Evolutionary conservation across 2,329 filamentous ascomycete species (phyloP), one percentile per base, ranked within the genome.

Genomic region (Aspergillus oerlinghausenensis): DNA sequence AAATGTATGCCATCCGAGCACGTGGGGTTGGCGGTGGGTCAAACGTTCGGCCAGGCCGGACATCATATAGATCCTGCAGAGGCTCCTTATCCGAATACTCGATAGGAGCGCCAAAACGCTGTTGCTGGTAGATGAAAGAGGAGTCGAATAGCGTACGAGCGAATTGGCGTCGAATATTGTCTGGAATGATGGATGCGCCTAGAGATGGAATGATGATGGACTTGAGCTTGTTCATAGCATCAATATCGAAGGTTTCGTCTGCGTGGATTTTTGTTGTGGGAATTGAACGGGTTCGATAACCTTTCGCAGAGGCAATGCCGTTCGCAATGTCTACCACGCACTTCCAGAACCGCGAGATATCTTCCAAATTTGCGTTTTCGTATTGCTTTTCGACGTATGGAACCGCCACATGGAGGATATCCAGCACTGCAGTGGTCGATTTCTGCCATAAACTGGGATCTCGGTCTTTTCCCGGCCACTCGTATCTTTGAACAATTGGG

Each of bases 221-320:
- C 49, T 83, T 79, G 0, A 97, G 77, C 50, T 82, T 80, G 29
- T 76, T 76, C 69, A 97, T 95, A 0, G 89, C 87, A 1, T 77
- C 67, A 19, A 96, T 88, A 69, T 99, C 94, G 66, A 95, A 95
- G 1, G 79, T 73, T 73, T 97, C 87, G 66, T 99, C 93, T 8
- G 80, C 78, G 3, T 77, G 71, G 38, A 92, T 80, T 58, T 80
- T 63, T 59, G 61, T 43, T 55, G 66, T 73, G 1, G 80, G 70
- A 2, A 77, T 60, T 42, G 70, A 62, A 65, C 70, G 14, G 77
- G 67, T 35, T 80, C 79, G 52, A 54, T 77, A 74, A 52, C 83
- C 84, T 51, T 87, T 82, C 2, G 88, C 88, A 23, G 81, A 81
- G 35, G 89, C 80, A 58, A 93, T 86, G n/a, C 87, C 87, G 57